These are phyloP conservation scores for Globisporangium alternatum DNA, from an alignment of 352 stramenopile genomes.

Conservation along the genomic window DNA sequence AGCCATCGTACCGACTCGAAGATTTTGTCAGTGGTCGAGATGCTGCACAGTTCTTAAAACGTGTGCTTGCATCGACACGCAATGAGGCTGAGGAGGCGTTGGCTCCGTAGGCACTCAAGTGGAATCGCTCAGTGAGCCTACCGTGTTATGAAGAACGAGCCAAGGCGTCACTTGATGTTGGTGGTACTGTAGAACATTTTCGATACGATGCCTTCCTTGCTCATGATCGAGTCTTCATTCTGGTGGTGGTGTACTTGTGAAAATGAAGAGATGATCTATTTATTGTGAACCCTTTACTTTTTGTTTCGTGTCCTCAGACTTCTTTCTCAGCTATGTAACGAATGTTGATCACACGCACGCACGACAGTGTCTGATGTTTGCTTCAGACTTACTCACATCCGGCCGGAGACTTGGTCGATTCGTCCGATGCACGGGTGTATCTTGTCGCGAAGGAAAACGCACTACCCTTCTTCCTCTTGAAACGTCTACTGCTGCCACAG, in stretches of 20 bases:
- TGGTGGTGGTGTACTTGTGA: not conserved
- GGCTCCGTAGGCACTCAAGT: not conserved
- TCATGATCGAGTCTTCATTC: no score
- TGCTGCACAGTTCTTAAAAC: not conserved
- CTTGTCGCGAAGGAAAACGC: not conserved
- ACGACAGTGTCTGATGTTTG: not conserved
- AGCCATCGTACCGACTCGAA: not conserved
- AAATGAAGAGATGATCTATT: not conserved
- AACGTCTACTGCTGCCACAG: conserved; percentile 39
- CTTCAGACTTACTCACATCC: no score
- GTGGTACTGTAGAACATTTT: no score
- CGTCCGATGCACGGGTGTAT: not conserved
- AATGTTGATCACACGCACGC: not conserved
- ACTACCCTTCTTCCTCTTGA: not conserved
- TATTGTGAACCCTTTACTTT: not conserved
- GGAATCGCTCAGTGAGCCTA: no score
- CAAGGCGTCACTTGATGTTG: no score
- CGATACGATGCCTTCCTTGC: no score
- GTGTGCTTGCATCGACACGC: not conserved
- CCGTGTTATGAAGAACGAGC: no score
- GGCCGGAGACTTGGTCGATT: no score
- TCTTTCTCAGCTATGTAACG: not conserved
- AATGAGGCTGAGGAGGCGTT: not conserved
- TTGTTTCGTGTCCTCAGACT: not conserved
- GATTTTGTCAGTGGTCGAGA: conserved; percentile 9